Conservation (phyloP, 352 stramenopile species). For the Halophytophthora polymorphica region DNA sequence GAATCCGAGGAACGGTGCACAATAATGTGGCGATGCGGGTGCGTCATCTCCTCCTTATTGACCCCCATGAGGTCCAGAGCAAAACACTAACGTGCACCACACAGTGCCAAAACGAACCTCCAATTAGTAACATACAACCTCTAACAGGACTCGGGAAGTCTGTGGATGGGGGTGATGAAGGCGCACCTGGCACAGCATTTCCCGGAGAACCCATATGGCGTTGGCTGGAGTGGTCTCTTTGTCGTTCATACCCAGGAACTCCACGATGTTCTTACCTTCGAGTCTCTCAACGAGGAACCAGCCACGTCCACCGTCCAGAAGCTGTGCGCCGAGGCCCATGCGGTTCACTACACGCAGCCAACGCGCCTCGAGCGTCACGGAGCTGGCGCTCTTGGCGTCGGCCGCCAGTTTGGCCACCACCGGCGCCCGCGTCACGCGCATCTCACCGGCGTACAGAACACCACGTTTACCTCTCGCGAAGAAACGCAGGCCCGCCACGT, state of each 20-base stretch:
- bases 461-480: conserved; percentile 67
- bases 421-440: conserved; percentile 5
- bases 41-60: conserved; percentile 84
- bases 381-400: conserved; percentile 19
- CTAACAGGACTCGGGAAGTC: not conserved
- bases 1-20: conserved; percentile 23
- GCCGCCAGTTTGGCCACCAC: conserved; percentile 59
- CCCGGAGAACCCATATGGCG: conserved; percentile 48
- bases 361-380: conserved; percentile 46
- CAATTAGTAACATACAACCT: not conserved
- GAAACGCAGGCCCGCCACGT: conserved; percentile 40
- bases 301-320: conserved; percentile 37
- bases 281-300: conserved; percentile 67
- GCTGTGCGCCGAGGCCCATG: conserved; percentile 49
- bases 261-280: conserved; percentile 55
- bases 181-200: conserved; percentile 64
- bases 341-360: conserved; percentile 66
- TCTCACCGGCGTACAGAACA: conserved; percentile 47
- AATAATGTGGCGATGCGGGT: conserved; percentile 73
- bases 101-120: not conserved
- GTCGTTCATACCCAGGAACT: conserved; percentile 38
- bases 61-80: conserved; percentile 66
- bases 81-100: conserved; percentile 44
- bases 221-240: conserved; percentile 26
- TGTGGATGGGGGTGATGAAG: not conserved